These are phyloP conservation scores for Prillingera fragicola DNA, from an alignment of 1,284 basidiomycete genomes.

Conservation along the genomic window DNA sequence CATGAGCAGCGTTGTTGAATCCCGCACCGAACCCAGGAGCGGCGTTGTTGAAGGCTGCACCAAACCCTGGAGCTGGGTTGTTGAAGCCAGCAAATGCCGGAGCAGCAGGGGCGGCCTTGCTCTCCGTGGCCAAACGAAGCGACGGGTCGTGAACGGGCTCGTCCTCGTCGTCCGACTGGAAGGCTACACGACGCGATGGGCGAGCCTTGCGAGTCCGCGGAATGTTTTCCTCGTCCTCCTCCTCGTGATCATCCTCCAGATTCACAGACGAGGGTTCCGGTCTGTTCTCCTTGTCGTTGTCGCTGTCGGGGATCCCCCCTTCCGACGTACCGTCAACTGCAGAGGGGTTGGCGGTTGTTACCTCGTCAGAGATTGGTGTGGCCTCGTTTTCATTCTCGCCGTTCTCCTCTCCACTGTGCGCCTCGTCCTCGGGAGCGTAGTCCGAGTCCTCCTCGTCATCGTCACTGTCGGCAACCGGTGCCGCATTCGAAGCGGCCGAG, in stretches of 20 bases:
- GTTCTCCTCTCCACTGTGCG: constrained; percentile 8
- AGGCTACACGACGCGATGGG: constrained; percentile 12
- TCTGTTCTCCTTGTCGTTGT: constrained; percentile 7
- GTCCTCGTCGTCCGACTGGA: constrained; percentile 31
- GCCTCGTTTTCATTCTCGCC: constrained; percentile 12
- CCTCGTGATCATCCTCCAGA: background rate
- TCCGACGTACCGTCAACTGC: background rate
- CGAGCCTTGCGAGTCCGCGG: constrained; percentile 13
- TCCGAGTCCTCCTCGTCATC: constrained; percentile 18
- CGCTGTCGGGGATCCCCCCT: background rate
- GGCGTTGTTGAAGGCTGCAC: background rate
- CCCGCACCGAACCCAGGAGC: background rate
- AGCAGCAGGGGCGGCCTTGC: too few relatives aligned
- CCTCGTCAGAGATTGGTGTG: background rate
- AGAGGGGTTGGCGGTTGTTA: background rate
- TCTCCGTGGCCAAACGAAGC: background rate
- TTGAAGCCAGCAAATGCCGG: too few relatives aligned
- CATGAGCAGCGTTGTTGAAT: background rate
- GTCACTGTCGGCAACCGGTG: constrained; percentile 2
- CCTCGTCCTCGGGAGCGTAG: constrained; percentile 2
- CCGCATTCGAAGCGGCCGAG: background rate
- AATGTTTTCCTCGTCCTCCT: constrained; percentile 17
- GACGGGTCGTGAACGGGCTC: background rate
- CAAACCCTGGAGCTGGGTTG: background rate
- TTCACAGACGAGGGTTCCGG: constrained; percentile 2